Evolutionary conservation across 306 rosid species (phyloP), one percentile per base, ranked within the genome.

Genomic region (Crataegus laevigata): DNA sequence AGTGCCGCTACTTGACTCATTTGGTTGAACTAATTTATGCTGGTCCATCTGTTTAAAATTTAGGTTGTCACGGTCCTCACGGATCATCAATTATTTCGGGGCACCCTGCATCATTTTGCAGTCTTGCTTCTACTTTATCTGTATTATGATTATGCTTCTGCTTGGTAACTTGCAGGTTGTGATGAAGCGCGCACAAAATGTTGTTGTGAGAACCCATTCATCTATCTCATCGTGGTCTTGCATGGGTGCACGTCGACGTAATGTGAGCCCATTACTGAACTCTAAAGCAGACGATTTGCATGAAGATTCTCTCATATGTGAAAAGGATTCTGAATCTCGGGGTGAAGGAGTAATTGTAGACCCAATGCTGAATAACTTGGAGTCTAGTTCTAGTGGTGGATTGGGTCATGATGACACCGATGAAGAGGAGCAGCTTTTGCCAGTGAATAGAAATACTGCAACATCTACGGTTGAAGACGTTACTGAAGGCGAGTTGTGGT

Each of bases 201-300:
- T 91, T 79, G 98, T 94, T 71, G 97, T 94, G 29, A 82, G 96
- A 74, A 94, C 96, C 29, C 98, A 91, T 66, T 89, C 98, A 63
- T 90, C 97, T 1, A 72, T 94, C 70, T 81, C 96, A 59, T 90
- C 97, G 2, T 94, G 98, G 98, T 94, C 97, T 63, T 94, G 98
- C 89, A 94, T 94, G 88, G 96, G 93, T 36, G 97, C 96, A 18
- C 96, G 97, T 6, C 91, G 93, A 29, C 94, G 98, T 38, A 87
- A 82, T 72, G 88, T 90, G 34, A 82, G 87, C 73, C 69, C 84
- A 40, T 66, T 78, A 12, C 13, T 79, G 22, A 77, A 71, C 64
- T 73, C 96, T 36, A 78, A 85, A 54, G 28, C 83, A 3, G 90
- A 80, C 21, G 87, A 82, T 66, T 57, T 67, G 61, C 82, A 68